A percentile compares a stretch with the other conserved stretches of the same genome.
Evolutionary conservation across 768 basidiomycete genomes (phyloP).

Genomic region (Mycena sanguinolenta): DNA sequence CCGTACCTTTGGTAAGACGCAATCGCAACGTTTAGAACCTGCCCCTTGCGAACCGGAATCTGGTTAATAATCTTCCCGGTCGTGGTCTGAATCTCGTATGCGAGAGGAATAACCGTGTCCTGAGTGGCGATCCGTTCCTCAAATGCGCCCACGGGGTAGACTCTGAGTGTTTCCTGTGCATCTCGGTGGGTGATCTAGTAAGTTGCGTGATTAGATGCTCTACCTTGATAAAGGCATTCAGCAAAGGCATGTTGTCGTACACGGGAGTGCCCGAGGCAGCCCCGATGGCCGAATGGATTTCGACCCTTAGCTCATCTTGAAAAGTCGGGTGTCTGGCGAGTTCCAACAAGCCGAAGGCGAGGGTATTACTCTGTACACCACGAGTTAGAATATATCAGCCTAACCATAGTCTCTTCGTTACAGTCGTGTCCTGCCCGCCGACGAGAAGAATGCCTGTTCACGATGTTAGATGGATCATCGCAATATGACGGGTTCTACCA

Average conservation of each 20-base stretch:
- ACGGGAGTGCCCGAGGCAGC: too few species aligned
- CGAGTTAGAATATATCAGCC: background rate
- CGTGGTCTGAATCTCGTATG: background rate
- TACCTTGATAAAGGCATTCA: constrained; percentile 12
- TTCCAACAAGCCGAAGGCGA: background rate
- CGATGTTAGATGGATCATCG: background rate
- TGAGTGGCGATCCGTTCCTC: background rate
- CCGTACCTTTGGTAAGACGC: background rate
- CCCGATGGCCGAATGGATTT: background rate
- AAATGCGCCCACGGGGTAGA: background rate
- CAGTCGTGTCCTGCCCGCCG: background rate
- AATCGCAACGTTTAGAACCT: background rate
- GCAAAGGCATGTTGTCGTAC: background rate
- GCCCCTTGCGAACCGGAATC: background rate
- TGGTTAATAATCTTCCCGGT: background rate
- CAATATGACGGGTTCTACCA: background rate
- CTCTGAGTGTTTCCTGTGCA: constrained; percentile 3
- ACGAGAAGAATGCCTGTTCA: background rate
- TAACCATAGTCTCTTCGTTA: background rate
- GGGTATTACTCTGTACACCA: background rate
- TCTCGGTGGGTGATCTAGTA: too few species aligned
- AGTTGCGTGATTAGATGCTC: background rate
- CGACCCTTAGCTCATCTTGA: background rate
- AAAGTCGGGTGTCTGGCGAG: background rate
- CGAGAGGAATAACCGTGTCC: background rate